Base-by-base conservation (phyloP, 148 eudicot genomes). In the Salicornia ramosissima region DNA sequence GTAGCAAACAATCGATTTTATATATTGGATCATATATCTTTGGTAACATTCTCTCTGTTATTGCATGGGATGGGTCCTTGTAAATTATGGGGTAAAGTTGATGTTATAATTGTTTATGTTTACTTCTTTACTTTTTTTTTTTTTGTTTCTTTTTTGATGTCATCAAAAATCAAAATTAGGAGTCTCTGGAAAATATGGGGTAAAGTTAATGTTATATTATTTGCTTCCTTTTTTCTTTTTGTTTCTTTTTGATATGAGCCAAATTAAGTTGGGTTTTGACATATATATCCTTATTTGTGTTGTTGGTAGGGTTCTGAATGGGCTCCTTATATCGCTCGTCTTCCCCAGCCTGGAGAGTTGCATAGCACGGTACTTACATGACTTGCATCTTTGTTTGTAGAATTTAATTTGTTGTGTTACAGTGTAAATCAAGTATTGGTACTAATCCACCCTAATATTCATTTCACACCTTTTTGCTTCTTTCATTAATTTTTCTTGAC, bases 271-370 rank as follows among this genome's bases (percentile, higher is more conserved):
- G 56, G 18, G 31, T 40, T 51, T 13, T 39, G 28, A 40, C 43
- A 73, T 55, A 56, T 53, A 47, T 56, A 0, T 62, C 66, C 66
- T 57, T 12, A 11, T 29, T 15, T 50, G 53, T 36, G 12, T 75
- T 12, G 11, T 30, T 64, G 21, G 8, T 79, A 89, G 89, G 80
- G 74, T 64, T 91, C 96, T 29, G 81, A 89, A 74, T 91, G 97
- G 97, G 87, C 86, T 28, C 92, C 96, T 52, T 91, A 89, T 56
- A 74, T 91, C 67, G 71, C 80, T 42, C 60, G 83, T 73, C 92
- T 91, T 78, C 96, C 97, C 40, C 78, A 16, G 50, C 74, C 50
- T 55, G 86, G 77, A 24, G 90, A 89, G 65, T 66, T 91, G 88
- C 86, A 89, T 73, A 84, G 80, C 85, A 79, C 96, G 64, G 91